These are phyloP conservation scores for Boletus tylopilopsis DNA, from an alignment of 768 basidiomycete species.

Conservation along the genomic window DNA sequence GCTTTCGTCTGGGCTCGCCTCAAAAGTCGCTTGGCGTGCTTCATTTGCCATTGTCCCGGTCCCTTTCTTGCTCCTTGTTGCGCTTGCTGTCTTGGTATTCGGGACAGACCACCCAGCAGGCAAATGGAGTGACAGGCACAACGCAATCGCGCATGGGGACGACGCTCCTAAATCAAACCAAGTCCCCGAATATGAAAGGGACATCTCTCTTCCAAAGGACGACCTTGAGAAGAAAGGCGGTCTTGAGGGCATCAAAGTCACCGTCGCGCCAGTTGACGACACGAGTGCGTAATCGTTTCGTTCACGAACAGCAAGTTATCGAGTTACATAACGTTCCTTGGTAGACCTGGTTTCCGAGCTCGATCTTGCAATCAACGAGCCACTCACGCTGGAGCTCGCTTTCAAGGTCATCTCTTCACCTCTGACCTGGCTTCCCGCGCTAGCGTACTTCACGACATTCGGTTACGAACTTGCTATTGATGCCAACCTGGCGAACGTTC, in stretches of 20 bases:
- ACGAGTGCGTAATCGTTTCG: not conserved
- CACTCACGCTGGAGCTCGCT: not conserved
- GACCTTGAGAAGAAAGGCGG: conserved; percentile 7
- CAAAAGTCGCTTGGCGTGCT: conserved; percentile 49
- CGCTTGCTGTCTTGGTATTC: conserved; percentile 14
- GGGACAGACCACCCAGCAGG: conserved; percentile 9
- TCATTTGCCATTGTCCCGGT: conserved; percentile 56
- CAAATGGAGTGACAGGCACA: conserved; percentile 10
- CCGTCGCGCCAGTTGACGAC: not conserved
- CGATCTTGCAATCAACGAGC: conserved; percentile 1
- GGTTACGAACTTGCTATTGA: conserved; percentile 4
- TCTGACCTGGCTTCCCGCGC: conserved; percentile 5
- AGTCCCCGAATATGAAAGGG: conserved; percentile 11
- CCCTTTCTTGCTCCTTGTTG: conserved; percentile 45
- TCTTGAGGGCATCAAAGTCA: conserved; percentile 22
- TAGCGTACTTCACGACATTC: conserved; percentile 4
- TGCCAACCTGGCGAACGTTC: conserved; percentile 4
- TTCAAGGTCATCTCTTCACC: not conserved
- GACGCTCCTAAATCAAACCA: not conserved
- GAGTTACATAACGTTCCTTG: not conserved
- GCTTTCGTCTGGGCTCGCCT: conserved; percentile 32
- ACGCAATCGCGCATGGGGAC: not conserved
- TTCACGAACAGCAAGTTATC: not conserved
- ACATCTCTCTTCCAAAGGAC: conserved; percentile 9
- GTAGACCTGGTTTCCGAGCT: conserved; percentile 16